Conservation (phyloP, 176 grass and related monocot species). For the Juncus inflexus region DNA sequence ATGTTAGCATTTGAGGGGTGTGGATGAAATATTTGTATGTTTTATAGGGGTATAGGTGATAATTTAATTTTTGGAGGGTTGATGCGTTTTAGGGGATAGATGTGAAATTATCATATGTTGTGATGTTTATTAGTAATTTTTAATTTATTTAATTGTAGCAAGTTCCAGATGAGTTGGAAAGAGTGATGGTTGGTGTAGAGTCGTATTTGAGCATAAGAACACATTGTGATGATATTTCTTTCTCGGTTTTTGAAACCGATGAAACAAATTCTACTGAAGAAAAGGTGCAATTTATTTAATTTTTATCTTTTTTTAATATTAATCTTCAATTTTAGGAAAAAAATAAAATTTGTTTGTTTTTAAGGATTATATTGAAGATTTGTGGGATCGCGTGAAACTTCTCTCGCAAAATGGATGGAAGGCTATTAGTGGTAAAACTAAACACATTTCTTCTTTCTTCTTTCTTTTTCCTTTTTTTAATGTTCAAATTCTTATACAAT, state of each 20-base stretch:
- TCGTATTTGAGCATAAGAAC: conserved; percentile 86
- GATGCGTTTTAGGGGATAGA: not conserved
- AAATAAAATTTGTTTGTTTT: not conserved
- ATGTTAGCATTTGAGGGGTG: too few relatives aligned
- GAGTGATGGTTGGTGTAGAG: conserved; percentile 74
- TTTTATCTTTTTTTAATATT: not conserved
- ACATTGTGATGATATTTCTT: conserved; percentile 68
- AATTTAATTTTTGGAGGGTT: conserved; percentile 1
- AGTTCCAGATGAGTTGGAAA: conserved; percentile 89
- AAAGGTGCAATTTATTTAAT: conserved; percentile 52
- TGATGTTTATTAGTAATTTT: not conserved
- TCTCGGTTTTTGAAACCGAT: conserved; percentile 76
- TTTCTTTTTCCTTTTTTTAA: not conserved
- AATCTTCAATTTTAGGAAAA: too few relatives aligned
- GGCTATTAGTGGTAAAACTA: conserved; percentile 91
- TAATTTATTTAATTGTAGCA: conserved; percentile 58
- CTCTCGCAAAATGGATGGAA: conserved; percentile 88
- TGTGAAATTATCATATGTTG: too few relatives aligned
- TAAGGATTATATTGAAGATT: conserved; percentile 98
- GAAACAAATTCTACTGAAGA: conserved; percentile 62
- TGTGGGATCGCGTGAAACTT: conserved; percentile 81
- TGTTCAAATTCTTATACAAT: not conserved
- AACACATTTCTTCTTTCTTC: too few relatives aligned
- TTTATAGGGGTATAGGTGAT: not conserved
- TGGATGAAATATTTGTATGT: not conserved